phyloP scores from a whole-genome alignment of 164 flowering plant species.

The Stephania yunnanensis region DNA sequence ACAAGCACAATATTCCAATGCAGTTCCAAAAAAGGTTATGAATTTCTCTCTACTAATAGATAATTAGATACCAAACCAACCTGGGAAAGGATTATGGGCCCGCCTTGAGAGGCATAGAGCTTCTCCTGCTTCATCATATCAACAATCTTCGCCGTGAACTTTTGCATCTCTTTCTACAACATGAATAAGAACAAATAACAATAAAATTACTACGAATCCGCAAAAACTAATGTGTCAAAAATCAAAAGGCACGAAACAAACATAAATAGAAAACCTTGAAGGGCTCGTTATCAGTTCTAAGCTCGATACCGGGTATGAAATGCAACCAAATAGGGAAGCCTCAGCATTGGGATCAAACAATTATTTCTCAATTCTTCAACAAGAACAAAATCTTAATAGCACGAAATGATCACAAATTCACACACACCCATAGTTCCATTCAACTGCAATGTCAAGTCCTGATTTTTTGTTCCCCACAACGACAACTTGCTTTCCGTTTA shows the following conservation, averaged over 20 bases:
- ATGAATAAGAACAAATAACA: too few species aligned
- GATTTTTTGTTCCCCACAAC: slow-evolving; percentile 52
- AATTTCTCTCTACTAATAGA: background rate
- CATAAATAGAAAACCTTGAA: slow-evolving; percentile 65
- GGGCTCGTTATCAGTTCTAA: slow-evolving; percentile 87
- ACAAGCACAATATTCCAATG: too few species aligned
- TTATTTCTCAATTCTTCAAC: background rate
- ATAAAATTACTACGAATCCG: too few species aligned
- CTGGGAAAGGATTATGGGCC: slow-evolving; percentile 97
- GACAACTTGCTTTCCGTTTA: slow-evolving; percentile 33
- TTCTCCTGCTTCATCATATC: slow-evolving; percentile 83
- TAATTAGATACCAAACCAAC: slow-evolving; percentile 30
- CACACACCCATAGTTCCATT: slow-evolving; percentile 96
- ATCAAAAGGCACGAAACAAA: too few species aligned
- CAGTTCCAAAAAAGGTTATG: slow-evolving; percentile 27
- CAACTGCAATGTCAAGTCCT: slow-evolving; percentile 52
- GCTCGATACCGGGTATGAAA: slow-evolving; percentile 73
- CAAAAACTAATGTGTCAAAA: too few species aligned
- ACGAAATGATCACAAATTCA: too few species aligned
- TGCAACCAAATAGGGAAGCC: slow-evolving; percentile 99
- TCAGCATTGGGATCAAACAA: slow-evolving; percentile 29
- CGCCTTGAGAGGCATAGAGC: slow-evolving; percentile 96
- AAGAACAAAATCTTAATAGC: background rate
- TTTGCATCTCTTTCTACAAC: too few species aligned
- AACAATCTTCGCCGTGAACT: too few species aligned